Conservation (phyloP, 148 eudicot species). For the Camellia granthamiana region DNA sequence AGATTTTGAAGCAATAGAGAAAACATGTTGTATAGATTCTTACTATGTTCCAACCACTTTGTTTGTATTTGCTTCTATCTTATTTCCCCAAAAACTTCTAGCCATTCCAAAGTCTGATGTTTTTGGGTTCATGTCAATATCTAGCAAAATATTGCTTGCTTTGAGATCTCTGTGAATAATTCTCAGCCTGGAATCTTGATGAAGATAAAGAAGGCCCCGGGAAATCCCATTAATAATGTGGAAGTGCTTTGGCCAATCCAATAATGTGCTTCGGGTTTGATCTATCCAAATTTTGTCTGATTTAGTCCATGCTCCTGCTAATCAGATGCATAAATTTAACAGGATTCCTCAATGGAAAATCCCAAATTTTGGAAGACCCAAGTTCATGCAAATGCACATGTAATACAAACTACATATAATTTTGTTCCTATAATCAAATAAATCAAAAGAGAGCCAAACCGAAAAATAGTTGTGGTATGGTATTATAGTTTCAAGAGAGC, state of each 20-base stretch:
- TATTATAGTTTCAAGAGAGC: neutral
- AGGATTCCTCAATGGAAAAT: neutral
- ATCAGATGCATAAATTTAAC: neutral
- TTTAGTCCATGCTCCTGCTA: no score
- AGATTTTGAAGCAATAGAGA: no score
- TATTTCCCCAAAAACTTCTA: constrained; percentile 6
- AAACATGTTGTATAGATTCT: neutral
- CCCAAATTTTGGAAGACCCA: no score
- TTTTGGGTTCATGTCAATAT: constrained; percentile 10
- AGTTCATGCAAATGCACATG: no score
- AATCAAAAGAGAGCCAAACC: neutral
- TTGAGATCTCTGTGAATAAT: constrained; percentile 21
- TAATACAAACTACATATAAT: no score
- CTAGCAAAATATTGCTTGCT: constrained; percentile 17
- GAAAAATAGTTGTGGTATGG: no score
- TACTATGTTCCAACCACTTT: constrained; percentile 21
- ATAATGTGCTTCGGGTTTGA: neutral
- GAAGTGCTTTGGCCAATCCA: constrained; percentile 14
- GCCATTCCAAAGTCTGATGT: constrained; percentile 19
- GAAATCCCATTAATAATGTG: constrained; percentile 16
- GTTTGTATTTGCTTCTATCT: constrained; percentile 1
- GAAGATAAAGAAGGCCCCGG: constrained; percentile 16
- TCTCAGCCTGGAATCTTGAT: constrained; percentile 17
- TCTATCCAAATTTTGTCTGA: neutral
- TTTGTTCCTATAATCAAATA: no score